A percentile compares a stretch with the other conserved stretches of the same genome.
phyloP scores from a whole-genome alignment of 768 basidiomycete species.

The Leccinum longicurvipes region DNA sequence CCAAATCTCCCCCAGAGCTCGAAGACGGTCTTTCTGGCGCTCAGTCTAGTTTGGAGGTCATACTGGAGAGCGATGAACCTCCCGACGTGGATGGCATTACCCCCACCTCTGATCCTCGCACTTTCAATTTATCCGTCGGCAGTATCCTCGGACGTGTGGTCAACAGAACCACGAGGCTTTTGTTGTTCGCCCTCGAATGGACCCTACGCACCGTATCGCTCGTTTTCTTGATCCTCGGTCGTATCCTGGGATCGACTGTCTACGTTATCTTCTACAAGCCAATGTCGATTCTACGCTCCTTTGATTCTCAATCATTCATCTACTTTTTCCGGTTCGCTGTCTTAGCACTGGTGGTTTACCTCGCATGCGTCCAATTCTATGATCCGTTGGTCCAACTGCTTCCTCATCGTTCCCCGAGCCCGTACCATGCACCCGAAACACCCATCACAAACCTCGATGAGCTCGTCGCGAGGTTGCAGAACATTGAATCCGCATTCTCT shows the following conservation, averaged over 20 bases:
- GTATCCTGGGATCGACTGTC: slow-evolving; percentile 46
- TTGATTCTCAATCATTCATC: slow-evolving; percentile 31
- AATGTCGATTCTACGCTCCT: slow-evolving; percentile 34
- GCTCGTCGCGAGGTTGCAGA: slow-evolving; percentile 56
- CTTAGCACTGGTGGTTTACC: slow-evolving; percentile 42
- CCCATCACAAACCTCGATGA: slow-evolving; percentile 69
- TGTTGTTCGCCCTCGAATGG: slow-evolving; percentile 25
- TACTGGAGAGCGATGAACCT: slow-evolving; percentile 63
- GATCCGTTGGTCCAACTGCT: slow-evolving; percentile 34
- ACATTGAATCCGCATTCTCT: slow-evolving; percentile 61
- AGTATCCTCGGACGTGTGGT: slow-evolving; percentile 43
- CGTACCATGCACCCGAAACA: slow-evolving; percentile 52
- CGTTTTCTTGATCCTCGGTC: slow-evolving; percentile 43
- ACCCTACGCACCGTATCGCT: slow-evolving; percentile 30
- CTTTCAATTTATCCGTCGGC: slow-evolving; percentile 42
- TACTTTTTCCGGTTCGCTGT: slow-evolving; percentile 40
- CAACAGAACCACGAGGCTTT: slow-evolving; percentile 33
- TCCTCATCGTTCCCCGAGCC: slow-evolving; percentile 31
- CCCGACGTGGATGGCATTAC: slow-evolving; percentile 26
- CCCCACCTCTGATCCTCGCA: slow-evolving; percentile 19
- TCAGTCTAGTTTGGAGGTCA: slow-evolving; percentile 56
- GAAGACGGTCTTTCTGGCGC: slow-evolving; percentile 34
- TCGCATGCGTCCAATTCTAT: slow-evolving; percentile 44
- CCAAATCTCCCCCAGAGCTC: slow-evolving; percentile 12
- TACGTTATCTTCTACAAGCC: slow-evolving; percentile 52